Evolutionary conservation across 352 stramenopile species (phyloP).

Genomic region (Globisporangium yorkense): DNA sequence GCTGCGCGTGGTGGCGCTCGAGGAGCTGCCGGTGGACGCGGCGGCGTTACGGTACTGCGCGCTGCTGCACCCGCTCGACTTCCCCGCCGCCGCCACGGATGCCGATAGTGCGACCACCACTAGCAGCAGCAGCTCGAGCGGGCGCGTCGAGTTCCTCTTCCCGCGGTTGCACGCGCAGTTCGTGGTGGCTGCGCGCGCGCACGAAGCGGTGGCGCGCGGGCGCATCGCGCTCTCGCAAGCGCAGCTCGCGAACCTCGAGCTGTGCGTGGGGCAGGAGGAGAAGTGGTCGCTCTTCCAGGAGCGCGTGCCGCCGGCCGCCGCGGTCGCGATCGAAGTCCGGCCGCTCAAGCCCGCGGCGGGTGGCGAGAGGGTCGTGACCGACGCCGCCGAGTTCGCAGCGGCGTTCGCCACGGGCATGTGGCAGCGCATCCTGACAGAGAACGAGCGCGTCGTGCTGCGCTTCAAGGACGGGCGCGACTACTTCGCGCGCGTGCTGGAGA

Average conservation of each 20-base stretch:
- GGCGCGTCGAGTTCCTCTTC: slow-evolving; percentile 36
- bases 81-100: slow-evolving; percentile 20
- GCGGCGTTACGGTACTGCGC: slow-evolving; percentile 39
- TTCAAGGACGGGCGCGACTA: slow-evolving; percentile 47
- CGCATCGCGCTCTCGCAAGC: slow-evolving; percentile 53
- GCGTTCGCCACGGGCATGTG: slow-evolving; percentile 50
- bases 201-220: slow-evolving; percentile 33
- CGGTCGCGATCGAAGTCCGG: slow-evolving; percentile 65
- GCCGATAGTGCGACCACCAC: not conserved
- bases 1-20: slow-evolving; percentile 39
- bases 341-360: slow-evolving; percentile 19
- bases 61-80: slow-evolving; percentile 55
- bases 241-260: slow-evolving; percentile 77
- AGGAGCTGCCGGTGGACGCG: slow-evolving; percentile 22
- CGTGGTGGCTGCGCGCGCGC: slow-evolving; percentile 43
- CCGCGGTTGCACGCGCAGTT: slow-evolving; percentile 74
- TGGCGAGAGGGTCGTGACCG: slow-evolving; percentile 17
- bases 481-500: slow-evolving; percentile 66
- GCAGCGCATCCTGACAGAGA: slow-evolving; percentile 70
- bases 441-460: slow-evolving; percentile 62
- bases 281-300: slow-evolving; percentile 74
- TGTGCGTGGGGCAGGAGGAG: slow-evolving; percentile 67
- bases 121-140: not conserved
- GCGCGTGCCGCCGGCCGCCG: slow-evolving; percentile 28
- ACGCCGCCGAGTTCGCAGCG: slow-evolving; percentile 42